These are phyloP conservation scores for Fusarium globosum DNA, from an alignment of 2,329 filamentous ascomycete species.

Conservation along the genomic window DNA sequence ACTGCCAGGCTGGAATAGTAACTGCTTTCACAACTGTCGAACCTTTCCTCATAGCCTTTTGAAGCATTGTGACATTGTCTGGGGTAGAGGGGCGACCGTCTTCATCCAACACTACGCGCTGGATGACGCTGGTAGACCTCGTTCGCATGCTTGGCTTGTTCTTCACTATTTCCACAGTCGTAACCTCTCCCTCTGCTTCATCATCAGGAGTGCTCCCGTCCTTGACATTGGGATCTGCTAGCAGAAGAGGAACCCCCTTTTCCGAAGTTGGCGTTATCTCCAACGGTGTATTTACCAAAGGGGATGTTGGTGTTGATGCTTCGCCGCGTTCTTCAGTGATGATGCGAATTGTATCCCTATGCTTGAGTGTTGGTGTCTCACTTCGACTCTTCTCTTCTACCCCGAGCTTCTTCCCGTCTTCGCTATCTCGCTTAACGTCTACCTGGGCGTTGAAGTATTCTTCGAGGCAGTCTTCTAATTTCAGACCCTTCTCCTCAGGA, in stretches of 20 bases:
- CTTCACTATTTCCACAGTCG: constrained; percentile 41
- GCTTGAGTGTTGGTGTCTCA: constrained; percentile 42
- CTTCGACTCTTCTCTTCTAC: constrained; percentile 44
- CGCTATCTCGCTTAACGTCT: constrained; percentile 81
- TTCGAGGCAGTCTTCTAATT: constrained; percentile 90
- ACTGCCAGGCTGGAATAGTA: constrained; percentile 96
- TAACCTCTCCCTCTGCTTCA: constrained; percentile 32
- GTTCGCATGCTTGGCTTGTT: constrained; percentile 53
- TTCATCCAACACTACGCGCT: constrained; percentile 66
- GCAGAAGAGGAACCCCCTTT: constrained; percentile 10
- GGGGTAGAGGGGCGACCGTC: constrained; percentile 57
- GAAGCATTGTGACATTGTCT: constrained; percentile 55
- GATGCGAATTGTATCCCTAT: constrained; percentile 50
- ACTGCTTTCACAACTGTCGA: constrained; percentile 78
- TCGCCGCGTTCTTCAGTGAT: constrained; percentile 50
- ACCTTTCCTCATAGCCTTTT: constrained; percentile 57
- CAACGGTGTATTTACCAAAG: constrained; percentile 45
- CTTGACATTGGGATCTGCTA: constrained; percentile 12
- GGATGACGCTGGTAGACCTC: constrained; percentile 70
- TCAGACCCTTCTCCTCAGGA: constrained; percentile 75
- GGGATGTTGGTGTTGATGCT: constrained; percentile 49
- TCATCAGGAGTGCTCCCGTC: constrained; percentile 19
- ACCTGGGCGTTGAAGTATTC: constrained; percentile 95
- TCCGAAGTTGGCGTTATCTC: constrained; percentile 33
- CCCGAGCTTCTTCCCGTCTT: constrained; percentile 61